Conservation (phyloP, 768 basidiomycete genomes). For the Boletus eberwhitei region DNA sequence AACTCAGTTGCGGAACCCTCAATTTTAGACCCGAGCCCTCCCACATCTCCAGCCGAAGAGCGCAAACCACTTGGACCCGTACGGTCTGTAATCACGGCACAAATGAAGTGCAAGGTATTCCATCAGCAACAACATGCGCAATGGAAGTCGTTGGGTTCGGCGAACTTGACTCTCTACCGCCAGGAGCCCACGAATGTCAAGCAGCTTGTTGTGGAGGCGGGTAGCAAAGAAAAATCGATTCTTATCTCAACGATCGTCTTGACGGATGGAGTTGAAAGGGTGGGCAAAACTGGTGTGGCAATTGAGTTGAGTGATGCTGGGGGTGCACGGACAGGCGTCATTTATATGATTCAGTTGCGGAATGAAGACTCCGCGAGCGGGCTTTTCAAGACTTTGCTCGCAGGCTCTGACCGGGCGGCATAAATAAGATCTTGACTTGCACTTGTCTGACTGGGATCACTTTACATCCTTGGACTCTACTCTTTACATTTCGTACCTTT, state of each 20-base stretch:
- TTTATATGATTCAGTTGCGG: slow-evolving; percentile 96
- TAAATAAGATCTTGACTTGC: slow-evolving; percentile 6
- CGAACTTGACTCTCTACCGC: slow-evolving; percentile 81
- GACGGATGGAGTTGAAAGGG: slow-evolving; percentile 94
- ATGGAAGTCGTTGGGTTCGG: slow-evolving; percentile 93
- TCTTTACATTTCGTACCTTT: not conserved
- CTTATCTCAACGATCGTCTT: slow-evolving; percentile 95
- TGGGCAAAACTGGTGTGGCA: slow-evolving; percentile 98
- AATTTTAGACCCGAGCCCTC: slow-evolving; percentile 75
- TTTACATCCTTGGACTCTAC: not conserved
- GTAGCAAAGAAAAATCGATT: slow-evolving; percentile 68
- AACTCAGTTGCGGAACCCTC: slow-evolving; percentile 51
- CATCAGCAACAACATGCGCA: slow-evolving; percentile 94
- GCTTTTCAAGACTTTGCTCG: slow-evolving; percentile 81
- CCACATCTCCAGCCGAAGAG: slow-evolving; percentile 72
- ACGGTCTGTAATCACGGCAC: slow-evolving; percentile 73
- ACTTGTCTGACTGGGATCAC: not conserved
- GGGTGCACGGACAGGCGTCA: slow-evolving; percentile 87
- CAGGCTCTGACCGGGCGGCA: slow-evolving; percentile 73
- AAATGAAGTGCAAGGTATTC: slow-evolving; percentile 99
- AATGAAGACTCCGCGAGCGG: slow-evolving; percentile 84
- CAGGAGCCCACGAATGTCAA: slow-evolving; percentile 87
- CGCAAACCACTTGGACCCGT: slow-evolving; percentile 59
- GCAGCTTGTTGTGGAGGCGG: slow-evolving; percentile 92
- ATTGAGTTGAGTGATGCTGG: slow-evolving; percentile 85